Conservation (phyloP, 768 basidiomycete genomes). For the Termitomyces sp. region DNA sequence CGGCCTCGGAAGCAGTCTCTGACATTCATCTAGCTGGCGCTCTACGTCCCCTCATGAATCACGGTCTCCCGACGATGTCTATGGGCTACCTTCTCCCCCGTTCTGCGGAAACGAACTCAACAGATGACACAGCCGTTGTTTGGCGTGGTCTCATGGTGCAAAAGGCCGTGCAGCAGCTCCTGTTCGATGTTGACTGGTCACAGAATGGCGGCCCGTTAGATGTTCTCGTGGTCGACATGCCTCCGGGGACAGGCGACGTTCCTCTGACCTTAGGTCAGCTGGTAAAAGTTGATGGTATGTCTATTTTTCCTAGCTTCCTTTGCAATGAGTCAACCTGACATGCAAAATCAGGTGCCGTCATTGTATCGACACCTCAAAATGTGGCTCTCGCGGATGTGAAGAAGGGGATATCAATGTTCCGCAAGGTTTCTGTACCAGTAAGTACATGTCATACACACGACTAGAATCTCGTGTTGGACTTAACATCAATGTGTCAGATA, state of each 20-base stretch:
- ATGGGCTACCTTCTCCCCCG: constrained; percentile 90
- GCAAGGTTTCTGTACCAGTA: constrained; percentile 84
- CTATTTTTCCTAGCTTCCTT: not conserved
- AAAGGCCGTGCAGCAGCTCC: constrained; percentile 92
- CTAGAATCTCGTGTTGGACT: constrained; percentile 2
- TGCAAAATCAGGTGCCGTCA: constrained; percentile 65
- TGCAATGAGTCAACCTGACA: not conserved
- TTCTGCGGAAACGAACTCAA: constrained; percentile 38
- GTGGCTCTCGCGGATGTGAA: constrained; percentile 88
- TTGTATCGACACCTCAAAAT: constrained; percentile 95
- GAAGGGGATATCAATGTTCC: constrained; percentile 91
- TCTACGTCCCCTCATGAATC: constrained; percentile 78
- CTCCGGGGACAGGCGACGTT: constrained; percentile 96
- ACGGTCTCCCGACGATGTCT: constrained; percentile 92
- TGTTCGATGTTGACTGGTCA: constrained; percentile 94
- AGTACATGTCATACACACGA: constrained; percentile 19
- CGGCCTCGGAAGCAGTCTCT: not conserved
- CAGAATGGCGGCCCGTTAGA: constrained; percentile 56
- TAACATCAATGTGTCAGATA: constrained; percentile 44
- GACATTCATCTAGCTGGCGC: constrained; percentile 51
- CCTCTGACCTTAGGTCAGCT: constrained; percentile 88
- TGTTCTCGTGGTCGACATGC: constrained; percentile 90
- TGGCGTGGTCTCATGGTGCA: constrained; percentile 99
- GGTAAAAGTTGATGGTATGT: constrained; percentile 74
- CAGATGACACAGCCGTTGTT: constrained; percentile 75